A percentile compares a stretch with the other conserved stretches of the same genome.
Evolutionary conservation across 2,329 filamentous ascomycete species (phyloP).

Genomic region (Monosporascus sp.): DNA sequence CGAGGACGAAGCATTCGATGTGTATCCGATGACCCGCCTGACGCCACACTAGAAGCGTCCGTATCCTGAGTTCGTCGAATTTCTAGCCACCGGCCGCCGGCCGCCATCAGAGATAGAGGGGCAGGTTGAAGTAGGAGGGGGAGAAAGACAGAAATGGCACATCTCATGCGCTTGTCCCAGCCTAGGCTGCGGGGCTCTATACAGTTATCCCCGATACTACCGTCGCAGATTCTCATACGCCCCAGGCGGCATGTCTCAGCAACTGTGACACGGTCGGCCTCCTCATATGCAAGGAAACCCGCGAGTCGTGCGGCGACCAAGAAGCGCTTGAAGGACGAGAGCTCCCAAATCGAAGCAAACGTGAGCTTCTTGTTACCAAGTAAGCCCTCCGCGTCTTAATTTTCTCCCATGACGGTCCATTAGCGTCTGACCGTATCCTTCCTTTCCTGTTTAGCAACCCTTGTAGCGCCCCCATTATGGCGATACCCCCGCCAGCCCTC

Average conservation of each 20-base stretch:
- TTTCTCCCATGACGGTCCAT: not conserved
- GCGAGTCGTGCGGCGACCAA: not conserved
- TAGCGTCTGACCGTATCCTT: not conserved
- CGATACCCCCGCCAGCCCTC: slow-evolving; percentile 18
- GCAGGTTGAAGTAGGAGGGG: not conserved
- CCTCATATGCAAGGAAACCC: not conserved
- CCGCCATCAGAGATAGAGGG: not conserved
- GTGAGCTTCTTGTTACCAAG: slow-evolving; percentile 12
- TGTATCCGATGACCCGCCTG: too few relatives aligned
- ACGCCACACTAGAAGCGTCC: too few relatives aligned
- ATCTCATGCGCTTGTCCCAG: slow-evolving; percentile 12
- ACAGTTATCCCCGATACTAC: not conserved
- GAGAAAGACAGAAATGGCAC: slow-evolving; percentile 7
- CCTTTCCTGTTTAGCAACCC: slow-evolving; percentile 13
- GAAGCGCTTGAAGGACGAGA: not conserved
- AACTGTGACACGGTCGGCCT: slow-evolving; percentile 1
- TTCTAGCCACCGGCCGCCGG: not conserved
- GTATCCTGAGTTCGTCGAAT: not conserved
- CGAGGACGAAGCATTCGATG: too few relatives aligned
- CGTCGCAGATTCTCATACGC: slow-evolving; percentile 1
- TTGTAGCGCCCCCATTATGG: slow-evolving; percentile 23
- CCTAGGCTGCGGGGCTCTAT: slow-evolving; percentile 8
- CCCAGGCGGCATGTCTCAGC: slow-evolving; percentile 9
- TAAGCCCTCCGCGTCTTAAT: slow-evolving; percentile 7
- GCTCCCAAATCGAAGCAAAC: not conserved